Conservation (phyloP, 2,329 filamentous ascomycete genomes). For the Colletotrichum zoysiae region DNA sequence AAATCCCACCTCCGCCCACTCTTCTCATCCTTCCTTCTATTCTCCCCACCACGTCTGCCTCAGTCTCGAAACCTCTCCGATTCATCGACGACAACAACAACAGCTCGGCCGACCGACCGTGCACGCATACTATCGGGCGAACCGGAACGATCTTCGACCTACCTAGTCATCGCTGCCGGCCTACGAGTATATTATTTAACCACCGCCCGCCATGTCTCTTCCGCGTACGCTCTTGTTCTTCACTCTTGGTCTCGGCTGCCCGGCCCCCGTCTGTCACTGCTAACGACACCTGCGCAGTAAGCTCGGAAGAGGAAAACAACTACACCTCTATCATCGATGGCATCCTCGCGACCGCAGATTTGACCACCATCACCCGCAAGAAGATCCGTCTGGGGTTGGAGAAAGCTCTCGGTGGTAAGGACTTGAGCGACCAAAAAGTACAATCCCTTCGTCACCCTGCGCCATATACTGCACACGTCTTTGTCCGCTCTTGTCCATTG, state of each 20-base stretch:
- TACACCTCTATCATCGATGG: slow-evolving; percentile 72
- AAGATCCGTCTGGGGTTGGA: slow-evolving; percentile 71
- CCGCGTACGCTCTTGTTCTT: slow-evolving; percentile 25
- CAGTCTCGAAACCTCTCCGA: neutral
- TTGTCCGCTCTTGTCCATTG: neutral
- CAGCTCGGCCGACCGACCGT: slow-evolving; percentile 6
- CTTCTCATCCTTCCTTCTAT: slow-evolving; percentile 19
- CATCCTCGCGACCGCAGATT: slow-evolving; percentile 69
- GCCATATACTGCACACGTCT: neutral
- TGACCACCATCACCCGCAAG: slow-evolving; percentile 74
- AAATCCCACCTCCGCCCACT: slow-evolving; percentile 4
- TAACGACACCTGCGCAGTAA: slow-evolving; percentile 54
- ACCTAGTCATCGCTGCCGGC: neutral
- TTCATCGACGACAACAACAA: slow-evolving; percentile 3
- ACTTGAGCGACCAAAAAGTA: slow-evolving; percentile 72
- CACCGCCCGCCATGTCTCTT: slow-evolving; percentile 38
- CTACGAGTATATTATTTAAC: slow-evolving; percentile 11
- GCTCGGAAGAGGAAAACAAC: slow-evolving; percentile 60
- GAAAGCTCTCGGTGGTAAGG: slow-evolving; percentile 65
- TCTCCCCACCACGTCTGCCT: neutral
- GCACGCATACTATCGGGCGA: slow-evolving; percentile 7
- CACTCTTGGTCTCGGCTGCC: neutral
- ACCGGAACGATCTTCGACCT: neutral
- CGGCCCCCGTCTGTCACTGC: neutral
- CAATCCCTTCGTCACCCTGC: neutral